These are phyloP conservation scores for Boletus semigastroideus DNA, from an alignment of 1,284 basidiomycete species.

Conservation along the genomic window DNA sequence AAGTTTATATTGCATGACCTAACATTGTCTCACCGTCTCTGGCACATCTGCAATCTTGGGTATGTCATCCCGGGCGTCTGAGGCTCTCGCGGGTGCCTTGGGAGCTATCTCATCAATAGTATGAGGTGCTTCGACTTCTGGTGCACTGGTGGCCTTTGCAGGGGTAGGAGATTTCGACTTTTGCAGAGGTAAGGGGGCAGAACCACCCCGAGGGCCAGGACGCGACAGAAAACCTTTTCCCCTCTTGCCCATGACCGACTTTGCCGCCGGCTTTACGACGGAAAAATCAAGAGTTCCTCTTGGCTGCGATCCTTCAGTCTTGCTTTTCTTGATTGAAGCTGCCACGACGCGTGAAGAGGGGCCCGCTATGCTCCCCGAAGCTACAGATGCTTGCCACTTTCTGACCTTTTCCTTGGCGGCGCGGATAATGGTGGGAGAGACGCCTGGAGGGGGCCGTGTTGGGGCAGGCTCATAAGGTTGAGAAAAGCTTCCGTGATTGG, in stretches of 20 bases:
- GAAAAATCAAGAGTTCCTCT: conserved; percentile 29
- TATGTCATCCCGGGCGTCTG: conserved; percentile 2
- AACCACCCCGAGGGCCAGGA: conserved; percentile 1
- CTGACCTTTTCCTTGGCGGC: conserved; percentile 33
- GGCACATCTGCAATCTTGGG: conserved; percentile 31
- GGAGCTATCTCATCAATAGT: neutral
- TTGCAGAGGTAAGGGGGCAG: conserved; percentile 1
- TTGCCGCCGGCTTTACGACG: conserved; percentile 30
- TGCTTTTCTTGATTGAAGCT: conserved; percentile 2
- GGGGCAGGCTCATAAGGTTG: neutral
- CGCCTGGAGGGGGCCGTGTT: conserved; percentile 1
- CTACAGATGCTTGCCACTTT: conserved; percentile 31
- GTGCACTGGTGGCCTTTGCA: conserved; percentile 1
- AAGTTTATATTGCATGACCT: conserved; percentile 4
- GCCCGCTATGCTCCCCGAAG: conserved; percentile 8
- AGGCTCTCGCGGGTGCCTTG: conserved; percentile 1
- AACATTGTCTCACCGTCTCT: conserved; percentile 27
- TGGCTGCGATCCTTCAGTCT: conserved; percentile 7
- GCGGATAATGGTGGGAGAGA: conserved; percentile 21
- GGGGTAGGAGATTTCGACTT: conserved; percentile 3
- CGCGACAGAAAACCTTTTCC: conserved; percentile 10
- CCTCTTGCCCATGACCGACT: conserved; percentile 16
- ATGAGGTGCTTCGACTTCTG: neutral
- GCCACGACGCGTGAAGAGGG: neutral
- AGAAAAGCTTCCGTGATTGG: neutral